Evolutionary conservation across 2,329 filamentous ascomycete species (phyloP), one percentile per base, ranked within the genome.

Genomic region (Cordyceps tenuipes): DNA sequence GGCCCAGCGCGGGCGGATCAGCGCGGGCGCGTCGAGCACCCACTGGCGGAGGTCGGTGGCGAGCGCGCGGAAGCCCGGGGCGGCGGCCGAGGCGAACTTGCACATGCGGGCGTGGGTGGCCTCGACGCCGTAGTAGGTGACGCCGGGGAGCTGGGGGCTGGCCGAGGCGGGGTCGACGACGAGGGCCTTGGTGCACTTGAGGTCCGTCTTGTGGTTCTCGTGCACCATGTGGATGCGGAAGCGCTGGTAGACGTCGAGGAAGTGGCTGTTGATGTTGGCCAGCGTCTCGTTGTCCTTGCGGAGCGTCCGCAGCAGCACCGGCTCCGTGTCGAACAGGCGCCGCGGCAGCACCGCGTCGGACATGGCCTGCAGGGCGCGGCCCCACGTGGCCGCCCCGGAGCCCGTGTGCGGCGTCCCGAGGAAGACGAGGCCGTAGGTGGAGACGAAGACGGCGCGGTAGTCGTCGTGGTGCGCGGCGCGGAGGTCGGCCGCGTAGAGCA

Each of bases 151-250:
- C 59, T 83, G 82, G 0, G 88, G 89, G 19, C 85, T 82, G 1
- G 89, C 89, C 1, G 87, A 90, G 51, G 76, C 77, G 58, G 87
- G 79, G 61, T 90, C 87, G 3, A 92, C 89, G 43, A 92, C 81
- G 62, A 89, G 74, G 57, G 79, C 68, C 67, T 75, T 84, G 0
- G 83, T 83, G 2, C 83, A 84, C 65, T 82, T 86, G 41, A 91
- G 66, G 63, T 90, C 83, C 0, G 87, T 89, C 63, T 86, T 87
- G 65, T 86, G 83, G 50, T 85, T 86, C 68, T 92, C 89, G 59
- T 91, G 87, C 43, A 85, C 89, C 80, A 91, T 90, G 66, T 88
- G 88, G 55, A 91, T 84, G 64, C 84, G 81, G 68, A 89, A 91
- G 1, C 84, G 79, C 60, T 84, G 81, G 63, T 89, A 85, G 31